Conservation (phyloP, 192 early-diverging fungal species). For the Backusella circina region DNA sequence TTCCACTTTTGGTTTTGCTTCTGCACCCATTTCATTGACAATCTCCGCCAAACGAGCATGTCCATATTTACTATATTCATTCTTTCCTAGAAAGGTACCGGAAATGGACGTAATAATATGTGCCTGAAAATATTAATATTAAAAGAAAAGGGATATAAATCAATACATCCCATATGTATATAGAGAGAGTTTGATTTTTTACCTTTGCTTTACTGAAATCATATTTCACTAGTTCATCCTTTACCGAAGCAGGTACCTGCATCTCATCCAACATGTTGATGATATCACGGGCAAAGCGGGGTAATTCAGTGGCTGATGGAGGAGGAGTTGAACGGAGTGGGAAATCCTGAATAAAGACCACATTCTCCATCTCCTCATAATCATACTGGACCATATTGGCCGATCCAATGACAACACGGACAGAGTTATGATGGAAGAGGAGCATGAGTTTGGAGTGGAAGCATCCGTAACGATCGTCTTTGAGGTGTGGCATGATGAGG, state of each 20-base stretch:
- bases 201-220: constrained; percentile 52
- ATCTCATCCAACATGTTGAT: constrained; percentile 43
- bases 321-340: constrained; percentile 15
- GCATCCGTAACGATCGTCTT: constrained; percentile 37
- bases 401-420: constrained; percentile 56
- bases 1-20: constrained; percentile 29
- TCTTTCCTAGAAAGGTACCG: constrained; percentile 28
- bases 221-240: constrained; percentile 33
- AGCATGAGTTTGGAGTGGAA: constrained; percentile 69
- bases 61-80: constrained; percentile 43
- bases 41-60: constrained; percentile 42
- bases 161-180: too few species aligned
- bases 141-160: too few species aligned
- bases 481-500: constrained; percentile 48
- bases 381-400: constrained; percentile 61
- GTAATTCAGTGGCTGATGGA: not conserved
- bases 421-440: constrained; percentile 48
- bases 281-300: constrained; percentile 46
- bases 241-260: constrained; percentile 45
- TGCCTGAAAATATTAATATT: constrained; percentile 11
- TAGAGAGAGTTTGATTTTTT: too few species aligned
- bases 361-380: constrained; percentile 58
- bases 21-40: constrained; percentile 19
- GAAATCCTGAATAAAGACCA: constrained; percentile 66
- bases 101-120: constrained; percentile 55